A percentile compares a stretch with the other conserved stretches of the same genome.
These are phyloP conservation scores for Triadica sebifera DNA, from an alignment of 345 rosid genomes.

Conservation along the genomic window DNA sequence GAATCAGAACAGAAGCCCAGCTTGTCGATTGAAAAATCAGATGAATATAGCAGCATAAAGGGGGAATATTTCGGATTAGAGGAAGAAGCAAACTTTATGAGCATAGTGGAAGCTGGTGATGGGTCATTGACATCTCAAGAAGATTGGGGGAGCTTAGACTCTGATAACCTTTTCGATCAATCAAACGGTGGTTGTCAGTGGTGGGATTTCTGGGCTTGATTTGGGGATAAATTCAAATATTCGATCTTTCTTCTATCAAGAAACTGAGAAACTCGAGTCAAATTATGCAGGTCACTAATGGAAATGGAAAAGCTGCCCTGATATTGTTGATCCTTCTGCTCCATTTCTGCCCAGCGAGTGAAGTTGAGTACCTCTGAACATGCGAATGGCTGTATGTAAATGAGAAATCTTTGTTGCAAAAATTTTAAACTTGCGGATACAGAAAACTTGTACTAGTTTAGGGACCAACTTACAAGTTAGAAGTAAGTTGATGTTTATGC, in stretches of 20 bases:
- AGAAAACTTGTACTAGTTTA: not conserved
- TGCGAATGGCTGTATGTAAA: not conserved
- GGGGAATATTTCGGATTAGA: conserved; percentile 58
- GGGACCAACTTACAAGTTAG: not conserved
- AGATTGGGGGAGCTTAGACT: conserved; percentile 64
- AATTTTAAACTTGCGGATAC: not conserved
- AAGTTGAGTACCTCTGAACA: not conserved
- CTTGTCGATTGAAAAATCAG: conserved; percentile 33
- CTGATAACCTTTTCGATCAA: conserved; percentile 54
- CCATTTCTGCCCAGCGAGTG: not conserved
- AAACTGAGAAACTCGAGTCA: no score
- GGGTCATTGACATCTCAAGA: conserved; percentile 65
- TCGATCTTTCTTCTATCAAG: no score
- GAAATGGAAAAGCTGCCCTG: not conserved
- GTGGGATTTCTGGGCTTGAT: conserved; percentile 68
- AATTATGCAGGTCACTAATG: not conserved
- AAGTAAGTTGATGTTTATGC: not conserved
- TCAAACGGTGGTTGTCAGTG: conserved; percentile 50
- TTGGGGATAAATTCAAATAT: no score
- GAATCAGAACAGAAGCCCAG: conserved; percentile 39
- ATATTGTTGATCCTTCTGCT: not conserved
- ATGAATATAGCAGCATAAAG: conserved; percentile 49
- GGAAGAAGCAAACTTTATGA: conserved; percentile 51
- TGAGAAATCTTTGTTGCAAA: not conserved
- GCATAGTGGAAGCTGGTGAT: conserved; percentile 55